phyloP scores from a whole-genome alignment of 1,139 yeast genomes.

The Geotrichum bryndzae region DNA sequence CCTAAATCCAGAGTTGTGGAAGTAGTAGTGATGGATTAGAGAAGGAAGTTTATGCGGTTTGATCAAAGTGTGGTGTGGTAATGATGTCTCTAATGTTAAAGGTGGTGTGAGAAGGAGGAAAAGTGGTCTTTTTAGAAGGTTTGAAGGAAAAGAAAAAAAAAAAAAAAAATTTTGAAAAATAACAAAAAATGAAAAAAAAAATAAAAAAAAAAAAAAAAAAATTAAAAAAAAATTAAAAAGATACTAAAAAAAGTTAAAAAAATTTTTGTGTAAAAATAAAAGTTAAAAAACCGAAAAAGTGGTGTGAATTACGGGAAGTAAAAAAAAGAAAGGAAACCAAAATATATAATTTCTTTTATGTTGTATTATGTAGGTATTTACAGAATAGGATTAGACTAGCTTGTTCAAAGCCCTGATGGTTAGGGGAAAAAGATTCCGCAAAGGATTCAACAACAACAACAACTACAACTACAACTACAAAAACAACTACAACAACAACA shows the following conservation, averaged over 20 bases:
- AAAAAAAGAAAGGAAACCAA: neutral
- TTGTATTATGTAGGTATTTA: neutral
- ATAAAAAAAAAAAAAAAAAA: neutral
- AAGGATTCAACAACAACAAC: no score
- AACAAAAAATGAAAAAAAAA: constrained; percentile 1
- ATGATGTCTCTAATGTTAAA: neutral
- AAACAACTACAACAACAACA: no score
- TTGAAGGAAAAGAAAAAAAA: neutral
- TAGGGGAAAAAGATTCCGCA: no score
- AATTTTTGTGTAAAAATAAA: no score
- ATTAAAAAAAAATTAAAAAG: neutral
- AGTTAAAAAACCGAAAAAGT: no score
- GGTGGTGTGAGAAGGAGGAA: neutral
- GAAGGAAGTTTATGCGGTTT: neutral
- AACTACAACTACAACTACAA: no score
- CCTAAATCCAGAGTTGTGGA: neutral
- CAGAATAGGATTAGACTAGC: neutral
- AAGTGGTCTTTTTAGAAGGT: neutral
- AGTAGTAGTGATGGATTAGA: neutral
- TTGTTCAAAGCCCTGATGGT: no score
- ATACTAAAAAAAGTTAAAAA: no score
- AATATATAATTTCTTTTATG: neutral
- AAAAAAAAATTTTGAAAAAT: neutral
- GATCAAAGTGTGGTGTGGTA: neutral
- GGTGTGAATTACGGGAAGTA: neutral